Base-by-base conservation (phyloP, 805 yeast genomes). In the Cyberlindnera mississippiensis region DNA sequence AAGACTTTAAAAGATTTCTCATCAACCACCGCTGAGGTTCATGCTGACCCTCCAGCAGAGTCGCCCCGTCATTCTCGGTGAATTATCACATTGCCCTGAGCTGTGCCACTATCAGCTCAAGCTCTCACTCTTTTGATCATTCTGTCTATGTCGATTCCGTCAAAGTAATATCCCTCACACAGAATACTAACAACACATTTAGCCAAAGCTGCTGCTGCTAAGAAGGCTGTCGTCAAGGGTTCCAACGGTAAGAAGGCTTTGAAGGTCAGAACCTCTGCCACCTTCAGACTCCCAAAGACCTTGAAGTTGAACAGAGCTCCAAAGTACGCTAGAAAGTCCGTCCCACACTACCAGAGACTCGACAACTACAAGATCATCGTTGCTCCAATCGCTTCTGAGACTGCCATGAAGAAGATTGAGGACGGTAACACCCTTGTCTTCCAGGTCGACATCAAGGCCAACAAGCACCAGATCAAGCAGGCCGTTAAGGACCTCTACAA, bases 331-430 rank as follows among this genome's bases (percentile, higher is more conserved):
- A 75, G 86, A 72, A 93, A 88, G 80, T 72, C 96, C 61, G 96
- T 93, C 64, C 96, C 97, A 67, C 98, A 93, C 79, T 85, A 83
- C 83, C 81, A 84, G 75, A 93, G 98, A 82, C 72, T 87, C 68
- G 99, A 93, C 72, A 85, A 95, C 66, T 85, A 85, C 93, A 88
- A 87, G 76, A 75, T 89, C 68, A 82, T 93, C 68, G 85, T 86
- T 72, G 76, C 87, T 62, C 97, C 97, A 78, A 82, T 91, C 74
- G 91, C 91, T 71, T 81, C 96, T 63, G 99, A 93, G 81, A 87
- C 96, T 61, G 96, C 99, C 68, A 89, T 93, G 86, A 91, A 93
- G 85, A 87, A 88, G 81, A 96, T 93, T 68, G 99, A 93, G 80
- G 96, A 89, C 70, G 88, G 95, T 76, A 93, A 93, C 95, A 93